Conservation (phyloP, 2,329 filamentous ascomycete species). For the Thelonectria rubi region DNA sequence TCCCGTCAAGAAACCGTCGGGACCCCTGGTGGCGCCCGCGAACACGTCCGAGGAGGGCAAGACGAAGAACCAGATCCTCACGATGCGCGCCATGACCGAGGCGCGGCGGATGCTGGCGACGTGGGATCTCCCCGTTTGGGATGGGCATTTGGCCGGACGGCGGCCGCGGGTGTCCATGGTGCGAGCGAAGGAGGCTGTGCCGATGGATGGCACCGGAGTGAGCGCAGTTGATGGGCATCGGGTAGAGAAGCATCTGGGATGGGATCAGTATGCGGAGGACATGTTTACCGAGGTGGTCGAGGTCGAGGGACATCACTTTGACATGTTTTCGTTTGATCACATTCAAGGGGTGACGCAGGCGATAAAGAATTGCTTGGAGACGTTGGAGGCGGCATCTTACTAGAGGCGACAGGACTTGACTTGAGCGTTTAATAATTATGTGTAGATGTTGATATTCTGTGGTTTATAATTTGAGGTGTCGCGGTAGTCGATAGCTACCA, state of each 20-base stretch:
- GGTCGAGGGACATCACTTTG: conserved; percentile 62
- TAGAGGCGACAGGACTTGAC: neutral
- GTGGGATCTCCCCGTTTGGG: conserved; percentile 55
- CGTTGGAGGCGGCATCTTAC: conserved; percentile 27
- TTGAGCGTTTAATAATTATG: neutral
- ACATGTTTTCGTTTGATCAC: conserved; percentile 51
- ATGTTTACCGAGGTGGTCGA: conserved; percentile 58
- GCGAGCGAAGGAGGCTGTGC: conserved; percentile 54
- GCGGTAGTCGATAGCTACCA: no score
- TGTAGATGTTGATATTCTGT: neutral
- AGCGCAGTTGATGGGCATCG: conserved; percentile 56
- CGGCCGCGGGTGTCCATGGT: conserved; percentile 57
- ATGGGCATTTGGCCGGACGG: conserved; percentile 34
- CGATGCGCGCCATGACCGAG: conserved; percentile 53
- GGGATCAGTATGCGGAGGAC: conserved; percentile 56
- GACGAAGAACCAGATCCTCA: conserved; percentile 48
- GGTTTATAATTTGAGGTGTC: no score
- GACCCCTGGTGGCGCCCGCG: conserved; percentile 21
- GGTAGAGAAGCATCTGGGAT: conserved; percentile 55
- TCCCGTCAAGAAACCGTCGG: conserved; percentile 36
- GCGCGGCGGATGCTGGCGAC: conserved; percentile 51
- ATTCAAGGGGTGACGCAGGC: conserved; percentile 42
- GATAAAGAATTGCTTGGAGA: conserved; percentile 35
- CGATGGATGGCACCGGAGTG: conserved; percentile 40
- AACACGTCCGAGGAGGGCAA: conserved; percentile 43